Evolutionary conservation across 179 eudicot genomes (phyloP).

Genomic region (Spergularia azorica): DNA sequence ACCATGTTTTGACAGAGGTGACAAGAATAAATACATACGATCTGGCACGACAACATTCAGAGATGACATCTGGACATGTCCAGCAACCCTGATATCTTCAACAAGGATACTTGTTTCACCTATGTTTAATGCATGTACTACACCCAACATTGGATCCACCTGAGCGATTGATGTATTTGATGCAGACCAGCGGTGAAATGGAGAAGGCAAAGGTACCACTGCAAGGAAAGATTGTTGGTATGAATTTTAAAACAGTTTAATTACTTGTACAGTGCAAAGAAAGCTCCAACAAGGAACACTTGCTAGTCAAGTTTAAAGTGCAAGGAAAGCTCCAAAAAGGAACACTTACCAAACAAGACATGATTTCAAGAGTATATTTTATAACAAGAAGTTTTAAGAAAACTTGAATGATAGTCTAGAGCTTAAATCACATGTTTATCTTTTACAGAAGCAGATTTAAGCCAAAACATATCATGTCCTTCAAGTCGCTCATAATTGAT

Average conservation of each 20-base stretch:
- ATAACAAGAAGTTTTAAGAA: too few relatives aligned
- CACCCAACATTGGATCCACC: slow-evolving; percentile 60
- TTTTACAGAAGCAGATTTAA: too few relatives aligned
- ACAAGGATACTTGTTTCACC: slow-evolving; percentile 74
- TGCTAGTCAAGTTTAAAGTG: background rate
- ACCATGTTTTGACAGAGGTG: slow-evolving; percentile 62
- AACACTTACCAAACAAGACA: too few relatives aligned
- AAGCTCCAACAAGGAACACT: background rate
- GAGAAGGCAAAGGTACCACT: slow-evolving; percentile 82
- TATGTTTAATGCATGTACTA: slow-evolving; percentile 49
- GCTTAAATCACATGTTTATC: too few relatives aligned
- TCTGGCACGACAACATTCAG: slow-evolving; percentile 81
- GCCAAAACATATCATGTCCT: too few relatives aligned
- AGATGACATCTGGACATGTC: slow-evolving; percentile 74
- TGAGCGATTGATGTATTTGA: slow-evolving; percentile 67
- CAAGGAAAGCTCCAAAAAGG: background rate
- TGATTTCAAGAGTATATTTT: background rate
- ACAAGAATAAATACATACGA: slow-evolving; percentile 51
- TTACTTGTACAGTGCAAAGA: background rate
- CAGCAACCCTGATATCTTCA: slow-evolving; percentile 86
- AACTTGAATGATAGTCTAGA: background rate
- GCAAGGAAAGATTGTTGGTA: slow-evolving; percentile 19
- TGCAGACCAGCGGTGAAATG: slow-evolving; percentile 73
- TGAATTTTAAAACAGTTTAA: background rate
- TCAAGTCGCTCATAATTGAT: too few relatives aligned